These are phyloP conservation scores for Picea engelmannii DNA, from an alignment of 83 land plant genomes.

Conservation along the genomic window DNA sequence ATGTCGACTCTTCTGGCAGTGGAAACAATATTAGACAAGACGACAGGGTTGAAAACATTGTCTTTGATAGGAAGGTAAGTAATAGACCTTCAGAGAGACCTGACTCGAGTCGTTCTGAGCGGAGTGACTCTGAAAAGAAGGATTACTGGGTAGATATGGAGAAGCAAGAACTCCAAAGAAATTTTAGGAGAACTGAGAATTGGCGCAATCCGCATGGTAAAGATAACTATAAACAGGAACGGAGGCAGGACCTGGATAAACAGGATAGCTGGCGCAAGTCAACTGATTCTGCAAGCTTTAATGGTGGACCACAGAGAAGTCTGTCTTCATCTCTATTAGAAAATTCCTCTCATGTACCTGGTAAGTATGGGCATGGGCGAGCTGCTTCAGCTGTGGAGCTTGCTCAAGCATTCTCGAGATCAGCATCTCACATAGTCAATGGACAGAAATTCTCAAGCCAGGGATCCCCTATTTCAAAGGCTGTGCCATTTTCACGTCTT, in stretches of 20 bases:
- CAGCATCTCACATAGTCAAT: conserved; percentile 40
- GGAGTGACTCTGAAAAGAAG: conserved; percentile 37
- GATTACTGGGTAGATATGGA: conserved; percentile 39
- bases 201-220: conserved; percentile 28
- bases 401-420: conserved; percentile 76
- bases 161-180: conserved; percentile 41
- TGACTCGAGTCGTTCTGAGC: conserved; percentile 35
- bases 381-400: conserved; percentile 75
- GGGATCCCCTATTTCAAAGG: conserved; percentile 26
- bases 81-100: conserved; percentile 24
- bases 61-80: conserved; percentile 4
- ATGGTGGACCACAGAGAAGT: conserved; percentile 7
- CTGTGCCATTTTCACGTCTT: conserved; percentile 63
- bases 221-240: conserved; percentile 28
- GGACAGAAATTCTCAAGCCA: conserved; percentile 29
- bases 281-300: conserved; percentile 44
- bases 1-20: not conserved
- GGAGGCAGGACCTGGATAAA: conserved; percentile 58
- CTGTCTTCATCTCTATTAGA: not conserved
- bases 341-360: conserved; percentile 20
- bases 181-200: conserved; percentile 43
- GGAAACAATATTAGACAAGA: not conserved
- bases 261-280: conserved; percentile 71
- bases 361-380: conserved; percentile 38
- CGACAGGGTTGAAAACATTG: not conserved